Conservation (phyloP, 306 rosid genomes). For the Spatholobus suberectus region DNA sequence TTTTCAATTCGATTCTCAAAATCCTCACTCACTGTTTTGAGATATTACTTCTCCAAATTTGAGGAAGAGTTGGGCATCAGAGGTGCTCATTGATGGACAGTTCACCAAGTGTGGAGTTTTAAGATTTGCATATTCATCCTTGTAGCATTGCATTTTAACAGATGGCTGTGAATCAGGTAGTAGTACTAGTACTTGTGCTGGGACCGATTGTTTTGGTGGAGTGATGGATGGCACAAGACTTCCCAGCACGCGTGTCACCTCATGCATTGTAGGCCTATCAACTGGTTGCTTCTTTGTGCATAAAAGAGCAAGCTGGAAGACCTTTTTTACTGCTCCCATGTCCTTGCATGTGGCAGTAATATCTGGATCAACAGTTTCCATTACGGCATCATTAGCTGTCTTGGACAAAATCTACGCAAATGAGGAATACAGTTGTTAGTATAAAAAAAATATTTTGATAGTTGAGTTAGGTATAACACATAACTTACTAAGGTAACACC, state of each 20-base stretch:
- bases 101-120: slow-evolving; percentile 70
- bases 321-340: slow-evolving; percentile 76
- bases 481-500: neutral
- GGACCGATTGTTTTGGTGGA: slow-evolving; percentile 46
- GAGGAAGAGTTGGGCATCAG: slow-evolving; percentile 85
- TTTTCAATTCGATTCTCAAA: neutral
- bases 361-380: slow-evolving; percentile 86
- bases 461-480: neutral
- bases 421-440: neutral
- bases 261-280: slow-evolving; percentile 89
- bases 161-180: slow-evolving; percentile 45
- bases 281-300: slow-evolving; percentile 82
- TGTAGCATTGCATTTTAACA: slow-evolving; percentile 58
- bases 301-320: slow-evolving; percentile 82
- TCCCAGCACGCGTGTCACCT: slow-evolving; percentile 72
- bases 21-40: slow-evolving; percentile 65
- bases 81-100: slow-evolving; percentile 81
- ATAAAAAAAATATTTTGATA: no score
- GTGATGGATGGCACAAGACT: slow-evolving; percentile 55
- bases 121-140: slow-evolving; percentile 78
- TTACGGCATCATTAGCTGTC: slow-evolving; percentile 72
- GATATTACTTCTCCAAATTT: slow-evolving; percentile 92
- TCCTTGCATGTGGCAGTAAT: slow-evolving; percentile 71
- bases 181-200: neutral
- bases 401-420: slow-evolving; percentile 70